Evolutionary conservation across 169 alveolate species (phyloP), one percentile per base, ranked within the genome.

Genomic region (Eimeria tenella): DNA sequence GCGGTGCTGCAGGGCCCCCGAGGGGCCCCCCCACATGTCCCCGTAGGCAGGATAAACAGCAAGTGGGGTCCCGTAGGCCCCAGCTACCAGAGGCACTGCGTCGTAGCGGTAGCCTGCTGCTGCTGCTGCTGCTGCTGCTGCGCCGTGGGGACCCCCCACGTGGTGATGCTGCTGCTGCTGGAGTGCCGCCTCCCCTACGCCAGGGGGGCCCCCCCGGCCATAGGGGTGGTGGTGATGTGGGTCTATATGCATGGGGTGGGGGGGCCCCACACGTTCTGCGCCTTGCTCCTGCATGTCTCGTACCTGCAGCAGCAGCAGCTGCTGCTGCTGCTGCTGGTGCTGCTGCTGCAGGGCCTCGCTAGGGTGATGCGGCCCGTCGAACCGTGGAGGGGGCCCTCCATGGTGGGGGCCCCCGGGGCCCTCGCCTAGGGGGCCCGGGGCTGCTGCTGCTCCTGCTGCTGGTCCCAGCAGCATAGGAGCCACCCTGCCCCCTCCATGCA

Each of bases 111-210:
- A 68, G 77, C 77, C 77, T 68, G 77, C 77, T 13, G 77, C 77
- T 17, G 77, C 77, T n/a, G 77, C 77, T 68, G 77, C 77, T n/a
- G 77, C 77, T n/a, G 77, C 77, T 68, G 77, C 77, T 68, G 77
- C 77, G 11, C 49, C 77, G 31, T n/a, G 49, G n/a, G n/a, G 77
- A 3, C 49, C 49, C 13, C 77, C 77, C 9, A 11, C 77, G 31
- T 17, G 49, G 77, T 68, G 77, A 23, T 68, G 77, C 11, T 68
- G 77, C 49, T 68, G 77, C 77, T 68, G 77, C 77, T 68, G 77
- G 50, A 17, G 49, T 3, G 31, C n/a, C 13, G 77, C 77, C 13
- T 11, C 77, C 31, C 49, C 77, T 10, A 17, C 31, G n/a, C 77
- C 77, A 15, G 31, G n/a, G 31, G 49, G 49, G 49, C 49, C 49